A percentile compares a stretch with the other conserved stretches of the same genome.
Conservation (phyloP, 441 rosid species). For the Rhodomyrtus psidioides region DNA sequence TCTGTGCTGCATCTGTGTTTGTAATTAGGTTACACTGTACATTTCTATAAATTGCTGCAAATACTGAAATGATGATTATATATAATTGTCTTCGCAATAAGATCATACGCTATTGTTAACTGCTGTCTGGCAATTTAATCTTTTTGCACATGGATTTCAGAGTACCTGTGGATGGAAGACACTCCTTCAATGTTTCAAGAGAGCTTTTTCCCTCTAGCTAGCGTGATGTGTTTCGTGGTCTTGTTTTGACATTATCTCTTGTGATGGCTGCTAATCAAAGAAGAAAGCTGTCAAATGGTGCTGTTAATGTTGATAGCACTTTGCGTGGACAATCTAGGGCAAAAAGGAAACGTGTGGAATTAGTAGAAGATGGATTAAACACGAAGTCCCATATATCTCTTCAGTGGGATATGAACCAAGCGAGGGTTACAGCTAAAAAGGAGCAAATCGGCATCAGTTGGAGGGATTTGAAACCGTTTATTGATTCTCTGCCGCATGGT, state of each 20-base stretch:
- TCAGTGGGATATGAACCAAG: conserved; percentile 63
- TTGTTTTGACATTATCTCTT: conserved; percentile 18
- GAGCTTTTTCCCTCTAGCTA: not conserved
- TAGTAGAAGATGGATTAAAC: conserved; percentile 34
- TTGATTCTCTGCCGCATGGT: conserved; percentile 28
- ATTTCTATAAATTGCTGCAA: not conserved
- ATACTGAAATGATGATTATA: not conserved
- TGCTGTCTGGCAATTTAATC: not conserved
- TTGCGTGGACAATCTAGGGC: conserved; percentile 47
- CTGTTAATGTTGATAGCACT: conserved; percentile 43
- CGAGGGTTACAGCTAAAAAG: conserved; percentile 68
- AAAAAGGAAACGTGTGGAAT: conserved; percentile 56
- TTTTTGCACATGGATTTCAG: conserved; percentile 12
- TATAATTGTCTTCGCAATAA: not conserved
- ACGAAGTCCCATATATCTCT: conserved; percentile 66
- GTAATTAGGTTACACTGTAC: not conserved
- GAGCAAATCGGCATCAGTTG: conserved; percentile 73
- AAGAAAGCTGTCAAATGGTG: conserved; percentile 67
- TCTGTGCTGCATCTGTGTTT: not conserved
- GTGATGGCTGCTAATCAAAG: conserved; percentile 86
- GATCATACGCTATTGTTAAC: not conserved
- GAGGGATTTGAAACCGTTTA: conserved; percentile 60
- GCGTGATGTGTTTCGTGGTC: conserved; percentile 5
- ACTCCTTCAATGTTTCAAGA: conserved; percentile 4
- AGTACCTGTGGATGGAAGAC: conserved; percentile 18